Percentiles rank a stretch among this genome's conserved stretches.
Evolutionary conservation across 495 filamentous ascomycete genomes (phyloP).

Genomic region (Penicillium cataractarum): DNA sequence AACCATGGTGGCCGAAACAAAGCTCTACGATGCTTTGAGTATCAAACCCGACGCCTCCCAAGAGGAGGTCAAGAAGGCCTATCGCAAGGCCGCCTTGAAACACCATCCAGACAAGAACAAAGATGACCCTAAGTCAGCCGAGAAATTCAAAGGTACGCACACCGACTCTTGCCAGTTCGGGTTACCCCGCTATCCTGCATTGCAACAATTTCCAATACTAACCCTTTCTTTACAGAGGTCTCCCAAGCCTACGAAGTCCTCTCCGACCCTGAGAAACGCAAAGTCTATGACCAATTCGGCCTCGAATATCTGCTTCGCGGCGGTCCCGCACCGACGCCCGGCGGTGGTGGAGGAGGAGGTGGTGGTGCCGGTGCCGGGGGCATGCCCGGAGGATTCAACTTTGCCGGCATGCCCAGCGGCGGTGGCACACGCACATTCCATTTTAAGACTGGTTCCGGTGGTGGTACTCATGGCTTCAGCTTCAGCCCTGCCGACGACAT

Average conservation of each 20-base stretch:
- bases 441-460: constrained; percentile 65
- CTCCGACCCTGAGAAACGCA: constrained; percentile 94
- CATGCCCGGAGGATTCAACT: constrained; percentile 59
- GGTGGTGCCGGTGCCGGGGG: constrained; percentile 51
- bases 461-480: constrained; percentile 63
- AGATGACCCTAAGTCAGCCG: constrained; percentile 77
- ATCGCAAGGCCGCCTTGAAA: constrained; percentile 90
- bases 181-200: constrained; percentile 17
- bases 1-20: constrained; percentile 87
- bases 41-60: constrained; percentile 78
- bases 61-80: constrained; percentile 97
- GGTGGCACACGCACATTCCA: constrained; percentile 66
- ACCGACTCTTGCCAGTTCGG: constrained; percentile 1
- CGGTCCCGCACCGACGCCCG: constrained; percentile 69
- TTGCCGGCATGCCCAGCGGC: constrained; percentile 59
- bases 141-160: constrained; percentile 78
- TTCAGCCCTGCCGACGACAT: constrained; percentile 84
- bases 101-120: constrained; percentile 98
- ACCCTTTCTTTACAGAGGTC: constrained; percentile 57
- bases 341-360: constrained; percentile 50
- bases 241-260: constrained; percentile 98
- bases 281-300: constrained; percentile 92
- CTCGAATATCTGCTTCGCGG: constrained; percentile 90
- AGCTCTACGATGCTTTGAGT: constrained; percentile 77
- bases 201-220: constrained; percentile 10